Percentiles rank a stretch among this genome's conserved stretches.
These are phyloP conservation scores for Spizellomyces sp. DNA, from an alignment of 192 early-diverging fungal genomes.

Conservation along the genomic window DNA sequence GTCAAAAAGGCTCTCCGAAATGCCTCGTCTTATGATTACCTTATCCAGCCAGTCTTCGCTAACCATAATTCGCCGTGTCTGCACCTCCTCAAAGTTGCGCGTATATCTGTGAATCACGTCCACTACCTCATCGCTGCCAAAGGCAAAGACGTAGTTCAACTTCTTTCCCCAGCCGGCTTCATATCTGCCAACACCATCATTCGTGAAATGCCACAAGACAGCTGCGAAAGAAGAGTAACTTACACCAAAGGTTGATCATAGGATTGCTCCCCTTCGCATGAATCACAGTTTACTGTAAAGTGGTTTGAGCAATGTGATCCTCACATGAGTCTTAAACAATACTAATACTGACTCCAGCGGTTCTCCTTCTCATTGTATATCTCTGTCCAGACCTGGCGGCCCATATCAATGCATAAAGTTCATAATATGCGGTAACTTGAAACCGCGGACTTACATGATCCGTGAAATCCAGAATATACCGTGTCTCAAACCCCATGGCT, in stretches of 20 bases:
- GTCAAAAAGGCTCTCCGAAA: too few species aligned
- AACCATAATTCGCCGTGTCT: conserved; percentile 26
- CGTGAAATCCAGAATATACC: conserved; percentile 48
- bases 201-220: neutral
- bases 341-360: conserved; percentile 23
- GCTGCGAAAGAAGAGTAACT: neutral
- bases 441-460: conserved; percentile 39
- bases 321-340: too few species aligned
- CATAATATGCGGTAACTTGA: neutral
- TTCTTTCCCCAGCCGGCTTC: conserved; percentile 52
- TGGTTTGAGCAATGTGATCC: too few species aligned
- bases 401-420: neutral
- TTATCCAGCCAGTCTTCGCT: conserved; percentile 24
- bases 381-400: conserved; percentile 40
- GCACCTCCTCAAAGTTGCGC: conserved; percentile 15
- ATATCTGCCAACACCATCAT: conserved; percentile 19
- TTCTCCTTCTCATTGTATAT: conserved; percentile 27
- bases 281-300: conserved; percentile 36
- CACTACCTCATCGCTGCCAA: conserved; percentile 32
- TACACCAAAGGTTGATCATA: conserved; percentile 42
- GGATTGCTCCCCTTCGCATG: conserved; percentile 28
- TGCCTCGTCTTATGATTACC: too few species aligned
- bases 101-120: conserved; percentile 41
- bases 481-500: conserved; percentile 47
- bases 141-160: conserved; percentile 40